Evolutionary conservation across 805 yeast species (phyloP), one percentile per base, ranked within the genome.

Genomic region (Spencermartinsiella europaea): DNA sequence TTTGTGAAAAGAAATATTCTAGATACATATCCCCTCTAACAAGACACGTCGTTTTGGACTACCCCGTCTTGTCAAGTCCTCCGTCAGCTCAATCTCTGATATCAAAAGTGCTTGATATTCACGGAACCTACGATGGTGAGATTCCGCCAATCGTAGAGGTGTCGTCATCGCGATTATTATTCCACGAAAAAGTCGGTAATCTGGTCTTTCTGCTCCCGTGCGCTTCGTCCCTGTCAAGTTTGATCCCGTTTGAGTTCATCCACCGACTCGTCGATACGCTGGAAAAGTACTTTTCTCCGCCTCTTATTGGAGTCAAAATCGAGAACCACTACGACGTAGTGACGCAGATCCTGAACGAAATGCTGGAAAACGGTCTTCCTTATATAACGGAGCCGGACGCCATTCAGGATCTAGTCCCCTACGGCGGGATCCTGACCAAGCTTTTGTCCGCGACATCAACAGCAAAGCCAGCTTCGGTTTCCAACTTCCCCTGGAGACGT

Each of bases 351-450:
- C 66, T 90, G 50, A 83, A 80, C 57, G 93, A 85, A 59, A 78
- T 86, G 79, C 59, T 89, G 12, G 95, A 87, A 55, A 81, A 79
- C 34, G 90, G 91, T 2, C 71, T 74, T 28, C 95, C 96, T 2
- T 77, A 76, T 52, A 69, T 77, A 40, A 80, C 88, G 0, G 95
- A 89, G 53, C 70, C 79, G 44, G 86, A 87, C 61, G 74, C 78
- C 40, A 62, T 91, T 31, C 70, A 79, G 44, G 91, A 84, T 44
- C 64, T 81, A 7, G 80, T 89, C 0, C 95, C 95, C 5, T 74
- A 72, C 52, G 77, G 75, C 37, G 76, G 80, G 46, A 68, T 82
- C 4, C 59, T 83, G 20, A 72, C 75, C 40, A 73, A 76, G 51
- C 62, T 83, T 22, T 63, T 83, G 31, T 66, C 75, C 21, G 65